Evolutionary conservation across 1,139 yeast genomes (phyloP).

Genomic region (Nakaseomyces uthaithaninus): DNA sequence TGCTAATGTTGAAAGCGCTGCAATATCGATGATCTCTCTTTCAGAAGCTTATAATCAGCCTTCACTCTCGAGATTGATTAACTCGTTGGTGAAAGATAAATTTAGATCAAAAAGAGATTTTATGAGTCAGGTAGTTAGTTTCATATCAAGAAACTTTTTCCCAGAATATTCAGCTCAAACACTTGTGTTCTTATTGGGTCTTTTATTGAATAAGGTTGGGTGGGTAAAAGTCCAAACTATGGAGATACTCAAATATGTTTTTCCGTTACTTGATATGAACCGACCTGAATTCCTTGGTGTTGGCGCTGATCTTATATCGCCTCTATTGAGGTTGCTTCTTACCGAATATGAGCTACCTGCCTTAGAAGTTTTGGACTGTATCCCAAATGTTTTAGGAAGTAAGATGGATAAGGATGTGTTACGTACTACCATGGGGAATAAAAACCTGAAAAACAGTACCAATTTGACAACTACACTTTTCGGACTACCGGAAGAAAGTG

Average conservation of each 20-base stretch:
- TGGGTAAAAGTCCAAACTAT: constrained; percentile 81
- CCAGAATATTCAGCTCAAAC: constrained; percentile 70
- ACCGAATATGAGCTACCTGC: constrained; percentile 89
- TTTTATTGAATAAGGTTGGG: constrained; percentile 62
- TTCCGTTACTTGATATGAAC: constrained; percentile 70
- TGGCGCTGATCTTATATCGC: constrained; percentile 93
- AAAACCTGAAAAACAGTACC: constrained; percentile 67
- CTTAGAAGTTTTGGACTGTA: constrained; percentile 79
- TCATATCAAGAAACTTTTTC: constrained; percentile 59
- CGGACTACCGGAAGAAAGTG: constrained; percentile 95
- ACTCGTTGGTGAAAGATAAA: constrained; percentile 66
- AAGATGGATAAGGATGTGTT: constrained; percentile 85
- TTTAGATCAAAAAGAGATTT: constrained; percentile 88
- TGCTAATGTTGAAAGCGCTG: constrained; percentile 50
- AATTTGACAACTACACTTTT: constrained; percentile 83
- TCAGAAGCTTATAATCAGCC: constrained; percentile 52
- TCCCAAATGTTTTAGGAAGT: constrained; percentile 78
- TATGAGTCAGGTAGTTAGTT: constrained; percentile 66
- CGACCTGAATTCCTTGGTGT: constrained; percentile 78
- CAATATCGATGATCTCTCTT: constrained; percentile 49
- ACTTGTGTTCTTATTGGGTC: constrained; percentile 65
- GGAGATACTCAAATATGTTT: constrained; percentile 60
- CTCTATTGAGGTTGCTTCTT: constrained; percentile 68
- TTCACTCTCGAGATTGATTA: constrained; percentile 62
- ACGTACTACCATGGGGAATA: constrained; percentile 83